Evolutionary conservation across 2,329 filamentous ascomycete genomes (phyloP), one percentile per base, ranked within the genome.

Genomic region (Aureobasidium mangrovei): DNA sequence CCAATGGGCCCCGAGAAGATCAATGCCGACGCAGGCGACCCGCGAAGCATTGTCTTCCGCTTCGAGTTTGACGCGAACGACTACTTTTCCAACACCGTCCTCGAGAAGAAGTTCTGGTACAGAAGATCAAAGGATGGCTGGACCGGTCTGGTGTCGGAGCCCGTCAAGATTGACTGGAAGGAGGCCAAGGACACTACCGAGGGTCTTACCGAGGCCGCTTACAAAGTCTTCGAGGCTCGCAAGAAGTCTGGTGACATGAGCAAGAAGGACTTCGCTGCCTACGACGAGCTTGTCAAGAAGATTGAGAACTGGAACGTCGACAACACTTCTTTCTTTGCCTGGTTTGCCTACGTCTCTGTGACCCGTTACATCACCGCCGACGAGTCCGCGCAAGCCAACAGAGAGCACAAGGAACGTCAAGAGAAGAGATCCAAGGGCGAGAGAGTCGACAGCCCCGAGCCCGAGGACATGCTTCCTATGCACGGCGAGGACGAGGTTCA

Each of bases 71-170:
- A 72, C 57, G 79, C 83, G 59, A 97, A 97, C 72, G 83, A 89
- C 47, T 84, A 84, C 74, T 95, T 97, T 64, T 79, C 84, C 67
- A 79, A 95, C 73, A 77, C 74, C 53, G 79, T 83, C 53, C 73
- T 97, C 46, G 86, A 91, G 73, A 97, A 97, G 83, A 88, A 86
- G 67, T 95, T 97, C 73, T 91, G 85, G 80, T 89, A 85, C 77
- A 83, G 91, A 61, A 79, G 79, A 68, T 76, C 79, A 57, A 79
- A 77, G 67, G 79, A 84, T 65, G 78, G 80, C 64, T 90, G 82
- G 81, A 76, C 79, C 35, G 88, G 88, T 35, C 78, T 95, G 33
- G 88, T 96, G 55, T 91, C 85, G 27, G 89, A 95, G 74, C 91
- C 91, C 4, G 88, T 96, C 60, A 78, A 83, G 62, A 91, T 97